Evolutionary conservation across 495 filamentous ascomycete genomes (phyloP).

Genomic region (Xylaria grammica): DNA sequence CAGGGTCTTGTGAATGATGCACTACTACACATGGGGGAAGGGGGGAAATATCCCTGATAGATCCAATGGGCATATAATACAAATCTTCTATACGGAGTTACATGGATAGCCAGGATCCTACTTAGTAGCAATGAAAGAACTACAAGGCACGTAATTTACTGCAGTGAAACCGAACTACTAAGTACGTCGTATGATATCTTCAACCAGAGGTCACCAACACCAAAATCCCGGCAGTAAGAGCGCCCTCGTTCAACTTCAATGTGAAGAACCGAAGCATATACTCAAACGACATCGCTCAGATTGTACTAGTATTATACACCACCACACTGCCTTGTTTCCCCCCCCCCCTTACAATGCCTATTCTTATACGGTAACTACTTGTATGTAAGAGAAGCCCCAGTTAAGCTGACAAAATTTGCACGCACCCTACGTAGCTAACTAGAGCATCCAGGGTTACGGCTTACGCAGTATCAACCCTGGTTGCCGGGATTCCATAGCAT

Average conservation of each 20-base stretch:
- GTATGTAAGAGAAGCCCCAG: neutral
- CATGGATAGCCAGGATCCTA: too few species aligned
- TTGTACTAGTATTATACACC: too few species aligned
- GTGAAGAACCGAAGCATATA: too few species aligned
- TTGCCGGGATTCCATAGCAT: neutral
- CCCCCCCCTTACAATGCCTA: too few species aligned
- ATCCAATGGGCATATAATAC: neutral
- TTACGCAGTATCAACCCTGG: constrained; percentile 5
- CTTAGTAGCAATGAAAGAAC: neutral
- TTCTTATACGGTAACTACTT: neutral
- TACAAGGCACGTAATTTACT: neutral
- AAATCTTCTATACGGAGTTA: constrained; percentile 1
- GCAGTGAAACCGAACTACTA: neutral
- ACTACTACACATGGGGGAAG: too few species aligned
- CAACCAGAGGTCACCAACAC: neutral
- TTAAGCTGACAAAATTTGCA: constrained; percentile 16
- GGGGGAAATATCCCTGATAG: too few species aligned
- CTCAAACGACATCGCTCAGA: too few species aligned
- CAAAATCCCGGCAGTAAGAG: neutral
- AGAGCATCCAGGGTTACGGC: neutral
- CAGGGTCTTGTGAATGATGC: too few species aligned
- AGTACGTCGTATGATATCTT: neutral
- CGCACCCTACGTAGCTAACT: neutral
- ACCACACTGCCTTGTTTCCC: too few species aligned
- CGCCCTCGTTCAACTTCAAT: neutral